Conservation (phyloP, 1,139 yeast species). For the Candida sp. region DNA sequence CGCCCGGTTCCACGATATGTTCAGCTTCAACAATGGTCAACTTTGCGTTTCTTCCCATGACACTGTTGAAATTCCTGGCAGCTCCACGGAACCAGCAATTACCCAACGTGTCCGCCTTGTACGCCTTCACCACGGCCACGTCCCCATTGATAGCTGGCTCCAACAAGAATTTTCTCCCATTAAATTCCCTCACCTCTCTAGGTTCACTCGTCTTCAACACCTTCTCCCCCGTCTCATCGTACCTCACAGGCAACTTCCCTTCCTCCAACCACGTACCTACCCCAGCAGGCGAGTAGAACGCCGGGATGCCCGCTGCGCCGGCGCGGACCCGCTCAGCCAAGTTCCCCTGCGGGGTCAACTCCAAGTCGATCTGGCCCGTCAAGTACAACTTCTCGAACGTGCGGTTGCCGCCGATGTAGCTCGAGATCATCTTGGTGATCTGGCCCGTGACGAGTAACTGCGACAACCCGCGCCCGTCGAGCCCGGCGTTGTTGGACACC, state of each 20-base stretch:
- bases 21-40: conserved; percentile 56
- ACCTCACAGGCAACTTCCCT: conserved; percentile 50
- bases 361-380: conserved; percentile 48
- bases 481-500: conserved; percentile 56
- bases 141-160: conserved; percentile 51
- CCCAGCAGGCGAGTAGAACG: conserved; percentile 53
- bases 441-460: conserved; percentile 46
- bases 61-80: conserved; percentile 49
- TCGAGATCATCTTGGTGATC: conserved; percentile 48
- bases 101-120: conserved; percentile 50
- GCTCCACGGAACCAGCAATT: conserved; percentile 53
- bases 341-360: conserved; percentile 55
- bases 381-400: conserved; percentile 45
- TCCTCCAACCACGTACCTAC: conserved; percentile 56
- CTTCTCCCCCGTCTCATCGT: conserved; percentile 31
- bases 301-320: conserved; percentile 56
- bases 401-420: conserved; percentile 51
- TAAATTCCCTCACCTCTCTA: conserved; percentile 44
- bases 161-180: conserved; percentile 45
- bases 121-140: conserved; percentile 51
- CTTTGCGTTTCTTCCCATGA: conserved; percentile 50
- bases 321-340: conserved; percentile 54
- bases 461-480: conserved; percentile 48
- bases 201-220: conserved; percentile 40
- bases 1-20: conserved; percentile 52